Conservation (phyloP, 129 eudicot genomes). For the Ambrosia artemisiifolia region DNA sequence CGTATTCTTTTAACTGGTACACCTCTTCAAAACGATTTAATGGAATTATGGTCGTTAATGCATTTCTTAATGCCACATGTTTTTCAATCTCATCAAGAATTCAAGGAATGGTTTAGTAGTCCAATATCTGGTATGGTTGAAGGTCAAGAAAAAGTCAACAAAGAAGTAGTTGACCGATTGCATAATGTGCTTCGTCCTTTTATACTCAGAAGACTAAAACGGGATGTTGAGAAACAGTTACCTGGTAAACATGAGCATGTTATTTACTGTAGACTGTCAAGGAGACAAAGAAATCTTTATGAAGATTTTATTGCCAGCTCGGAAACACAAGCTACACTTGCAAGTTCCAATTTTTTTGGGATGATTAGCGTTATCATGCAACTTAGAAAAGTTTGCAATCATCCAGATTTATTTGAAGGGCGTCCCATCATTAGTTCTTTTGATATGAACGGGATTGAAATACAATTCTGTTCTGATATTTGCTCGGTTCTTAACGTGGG, state of each 20-base stretch:
- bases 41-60: slow-evolving; percentile 99
- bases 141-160: slow-evolving; percentile 94
- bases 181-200: slow-evolving; percentile 98
- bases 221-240: slow-evolving; percentile 97
- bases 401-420: slow-evolving; percentile 97
- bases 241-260: slow-evolving; percentile 90
- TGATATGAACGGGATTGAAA: slow-evolving; percentile 79
- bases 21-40: slow-evolving; percentile 92
- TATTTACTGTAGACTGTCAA: slow-evolving; percentile 85
- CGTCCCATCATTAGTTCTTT: slow-evolving; percentile 97
- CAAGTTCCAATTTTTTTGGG: slow-evolving; percentile 85
- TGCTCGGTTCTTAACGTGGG: slow-evolving; percentile 57
- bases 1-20: slow-evolving; percentile 96
- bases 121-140: slow-evolving; percentile 99
- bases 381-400: slow-evolving; percentile 95
- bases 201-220: slow-evolving; percentile 83
- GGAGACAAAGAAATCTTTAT: slow-evolving; percentile 89
- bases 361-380: slow-evolving; percentile 99
- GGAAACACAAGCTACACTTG: slow-evolving; percentile 92
- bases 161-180: slow-evolving; percentile 94
- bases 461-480: slow-evolving; percentile 70
- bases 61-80: slow-evolving; percentile 99
- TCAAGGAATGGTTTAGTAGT: slow-evolving; percentile 96
- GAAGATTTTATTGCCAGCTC: slow-evolving; percentile 98
- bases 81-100: slow-evolving; percentile 99